Evolutionary conservation across 805 yeast species (phyloP).

Genomic region (Metschnikowia gruessii): DNA sequence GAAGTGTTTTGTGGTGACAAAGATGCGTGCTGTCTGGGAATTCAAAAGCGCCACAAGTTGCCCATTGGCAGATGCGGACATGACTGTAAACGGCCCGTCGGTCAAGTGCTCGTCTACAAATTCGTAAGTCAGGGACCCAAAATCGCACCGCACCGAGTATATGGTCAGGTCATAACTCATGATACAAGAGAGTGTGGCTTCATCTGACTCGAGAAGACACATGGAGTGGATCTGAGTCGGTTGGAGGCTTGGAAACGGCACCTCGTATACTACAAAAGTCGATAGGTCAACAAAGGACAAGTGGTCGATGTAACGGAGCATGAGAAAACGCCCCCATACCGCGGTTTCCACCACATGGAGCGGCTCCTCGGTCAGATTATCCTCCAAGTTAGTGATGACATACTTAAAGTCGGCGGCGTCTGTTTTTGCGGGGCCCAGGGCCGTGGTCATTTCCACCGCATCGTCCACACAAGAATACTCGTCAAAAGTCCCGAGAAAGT

Average conservation of each 20-base stretch:
- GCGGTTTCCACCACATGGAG: slow-evolving; percentile 24
- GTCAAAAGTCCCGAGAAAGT: slow-evolving; percentile 64
- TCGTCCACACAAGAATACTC: slow-evolving; percentile 38
- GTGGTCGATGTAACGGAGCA: slow-evolving; percentile 39
- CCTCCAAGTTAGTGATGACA: slow-evolving; percentile 35
- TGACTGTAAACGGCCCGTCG: slow-evolving; percentile 47
- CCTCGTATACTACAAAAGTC: slow-evolving; percentile 37
- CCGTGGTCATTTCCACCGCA: slow-evolving; percentile 1
- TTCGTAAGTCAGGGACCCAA: slow-evolving; percentile 23
- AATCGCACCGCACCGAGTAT: slow-evolving; percentile 25
- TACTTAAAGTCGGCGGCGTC: slow-evolving; percentile 3
- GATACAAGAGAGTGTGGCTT: slow-evolving; percentile 21
- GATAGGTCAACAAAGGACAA: slow-evolving; percentile 37
- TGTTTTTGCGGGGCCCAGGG: neutral
- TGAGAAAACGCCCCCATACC: slow-evolving; percentile 44
- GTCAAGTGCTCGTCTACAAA: slow-evolving; percentile 38
- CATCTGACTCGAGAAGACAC: slow-evolving; percentile 12
- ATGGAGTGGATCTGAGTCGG: slow-evolving; percentile 25
- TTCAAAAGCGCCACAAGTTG: slow-evolving; percentile 52
- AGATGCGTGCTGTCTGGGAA: slow-evolving; percentile 38
- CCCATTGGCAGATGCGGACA: slow-evolving; percentile 52
- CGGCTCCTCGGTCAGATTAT: slow-evolving; percentile 30
- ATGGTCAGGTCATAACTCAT: slow-evolving; percentile 30
- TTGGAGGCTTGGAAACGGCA: slow-evolving; percentile 28
- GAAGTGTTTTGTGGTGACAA: slow-evolving; percentile 49